These are phyloP conservation scores for Lentinula boryana DNA, from an alignment of 768 basidiomycete genomes.

Conservation along the genomic window DNA sequence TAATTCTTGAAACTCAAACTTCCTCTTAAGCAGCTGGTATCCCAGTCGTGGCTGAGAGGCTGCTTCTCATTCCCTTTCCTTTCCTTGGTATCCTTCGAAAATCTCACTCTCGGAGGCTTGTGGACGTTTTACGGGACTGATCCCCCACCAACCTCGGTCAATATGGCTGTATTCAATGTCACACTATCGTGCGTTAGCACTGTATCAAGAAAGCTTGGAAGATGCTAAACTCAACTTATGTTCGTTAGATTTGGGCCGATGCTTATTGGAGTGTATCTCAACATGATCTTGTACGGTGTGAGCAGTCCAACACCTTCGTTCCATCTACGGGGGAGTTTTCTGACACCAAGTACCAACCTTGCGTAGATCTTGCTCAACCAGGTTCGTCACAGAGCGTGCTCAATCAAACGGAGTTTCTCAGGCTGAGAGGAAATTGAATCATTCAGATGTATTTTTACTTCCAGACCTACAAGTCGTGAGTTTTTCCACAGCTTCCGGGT, in stretches of 20 bases:
- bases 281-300: slow-evolving; percentile 2
- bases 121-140: not conserved
- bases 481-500: too few species aligned
- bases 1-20: not conserved
- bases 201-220: not conserved
- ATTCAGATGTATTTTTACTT: not conserved
- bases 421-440: not conserved
- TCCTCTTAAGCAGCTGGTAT: not conserved
- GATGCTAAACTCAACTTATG: not conserved
- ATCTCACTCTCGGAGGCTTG: not conserved
- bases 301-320: not conserved
- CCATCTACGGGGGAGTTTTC: not conserved
- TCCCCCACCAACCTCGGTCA: not conserved
- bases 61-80: not conserved
- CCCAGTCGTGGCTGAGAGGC: not conserved
- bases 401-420: not conserved
- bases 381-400: not conserved
- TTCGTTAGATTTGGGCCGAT: slow-evolving; percentile 2
- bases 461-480: not conserved
- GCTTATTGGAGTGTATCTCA: slow-evolving; percentile 3
- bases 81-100: not conserved
- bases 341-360: not conserved
- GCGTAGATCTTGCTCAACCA: not conserved
- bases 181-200: not conserved
- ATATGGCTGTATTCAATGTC: not conserved